Evolutionary conservation across 2,329 filamentous ascomycete species (phyloP).

Genomic region (Aureobasidium sp.): DNA sequence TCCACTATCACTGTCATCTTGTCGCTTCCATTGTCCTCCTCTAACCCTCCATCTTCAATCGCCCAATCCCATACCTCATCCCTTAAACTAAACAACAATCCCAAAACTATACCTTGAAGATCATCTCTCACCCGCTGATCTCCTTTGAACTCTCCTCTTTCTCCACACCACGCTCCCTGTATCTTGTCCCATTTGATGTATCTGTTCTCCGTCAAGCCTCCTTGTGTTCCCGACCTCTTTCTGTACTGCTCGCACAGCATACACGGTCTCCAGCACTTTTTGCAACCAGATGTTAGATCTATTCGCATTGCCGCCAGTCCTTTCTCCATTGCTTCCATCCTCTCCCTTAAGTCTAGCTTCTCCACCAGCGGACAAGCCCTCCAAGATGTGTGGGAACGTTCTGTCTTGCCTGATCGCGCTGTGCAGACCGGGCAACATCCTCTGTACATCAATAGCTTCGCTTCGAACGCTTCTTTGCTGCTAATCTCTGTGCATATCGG

Average conservation of each 20-base stretch:
- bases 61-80: constrained; percentile 3
- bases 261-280: not conserved
- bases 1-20: not conserved
- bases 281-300: not conserved
- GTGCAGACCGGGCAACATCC: not conserved
- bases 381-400: not conserved
- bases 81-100: not conserved
- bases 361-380: not conserved
- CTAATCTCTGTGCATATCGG: not conserved
- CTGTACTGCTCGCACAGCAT: not conserved
- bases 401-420: not conserved
- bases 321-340: not conserved
- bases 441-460: not conserved
- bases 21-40: not conserved
- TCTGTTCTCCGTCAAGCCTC: not conserved
- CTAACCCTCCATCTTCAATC: constrained; percentile 1
- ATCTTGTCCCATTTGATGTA: not conserved
- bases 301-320: not conserved
- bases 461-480: not conserved
- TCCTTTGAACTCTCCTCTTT: constrained; percentile 3
- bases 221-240: not conserved
- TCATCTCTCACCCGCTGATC: not conserved
- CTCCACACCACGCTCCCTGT: not conserved
- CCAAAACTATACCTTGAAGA: constrained; percentile 1
- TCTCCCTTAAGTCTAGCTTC: not conserved